Percentiles rank a stretch among this genome's conserved stretches.
phyloP scores from a whole-genome alignment of 805 yeast species.

The Metschnikowia sp. region DNA sequence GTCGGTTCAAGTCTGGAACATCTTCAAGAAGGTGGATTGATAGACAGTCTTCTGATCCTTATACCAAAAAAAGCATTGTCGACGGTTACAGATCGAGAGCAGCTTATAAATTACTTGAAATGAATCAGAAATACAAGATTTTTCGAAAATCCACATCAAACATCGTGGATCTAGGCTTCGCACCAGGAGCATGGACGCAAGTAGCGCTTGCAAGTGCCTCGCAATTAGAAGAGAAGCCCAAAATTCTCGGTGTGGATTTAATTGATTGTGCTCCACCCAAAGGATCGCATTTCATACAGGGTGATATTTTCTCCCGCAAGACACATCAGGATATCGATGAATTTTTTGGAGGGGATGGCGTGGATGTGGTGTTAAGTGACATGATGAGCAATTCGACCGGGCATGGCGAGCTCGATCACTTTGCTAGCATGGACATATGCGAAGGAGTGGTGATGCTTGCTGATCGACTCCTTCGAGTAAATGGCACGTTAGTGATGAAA shows the following conservation, averaged over 20 bases:
- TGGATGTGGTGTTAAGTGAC: slow-evolving; percentile 54
- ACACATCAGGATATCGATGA: slow-evolving; percentile 58
- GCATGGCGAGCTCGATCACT: slow-evolving; percentile 73
- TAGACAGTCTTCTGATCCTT: slow-evolving; percentile 64
- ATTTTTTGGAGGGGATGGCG: slow-evolving; percentile 39
- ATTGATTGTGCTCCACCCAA: slow-evolving; percentile 34
- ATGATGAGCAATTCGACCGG: slow-evolving; percentile 97
- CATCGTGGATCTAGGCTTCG: slow-evolving; percentile 70
- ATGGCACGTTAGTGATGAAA: slow-evolving; percentile 79
- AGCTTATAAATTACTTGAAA: slow-evolving; percentile 79
- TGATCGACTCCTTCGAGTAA: slow-evolving; percentile 60
- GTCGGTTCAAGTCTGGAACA: slow-evolving; percentile 14
- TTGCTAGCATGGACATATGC: slow-evolving; percentile 83
- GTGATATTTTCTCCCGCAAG: slow-evolving; percentile 34
- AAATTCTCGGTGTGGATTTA: slow-evolving; percentile 30
- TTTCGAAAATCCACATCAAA: slow-evolving; percentile 50
- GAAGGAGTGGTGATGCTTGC: slow-evolving; percentile 85
- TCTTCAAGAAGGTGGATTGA: slow-evolving; percentile 57
- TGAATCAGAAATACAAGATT: slow-evolving; percentile 60
- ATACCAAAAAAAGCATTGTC: slow-evolving; percentile 61
- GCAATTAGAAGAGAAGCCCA: slow-evolving; percentile 5
- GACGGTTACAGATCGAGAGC: slow-evolving; percentile 77
- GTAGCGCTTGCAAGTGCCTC: slow-evolving; percentile 21
- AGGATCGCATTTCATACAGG: slow-evolving; percentile 38
- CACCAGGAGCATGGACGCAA: slow-evolving; percentile 35